Evolutionary conservation across 164 flowering plant genomes (phyloP).

Genomic region (Taxillus chinensis): DNA sequence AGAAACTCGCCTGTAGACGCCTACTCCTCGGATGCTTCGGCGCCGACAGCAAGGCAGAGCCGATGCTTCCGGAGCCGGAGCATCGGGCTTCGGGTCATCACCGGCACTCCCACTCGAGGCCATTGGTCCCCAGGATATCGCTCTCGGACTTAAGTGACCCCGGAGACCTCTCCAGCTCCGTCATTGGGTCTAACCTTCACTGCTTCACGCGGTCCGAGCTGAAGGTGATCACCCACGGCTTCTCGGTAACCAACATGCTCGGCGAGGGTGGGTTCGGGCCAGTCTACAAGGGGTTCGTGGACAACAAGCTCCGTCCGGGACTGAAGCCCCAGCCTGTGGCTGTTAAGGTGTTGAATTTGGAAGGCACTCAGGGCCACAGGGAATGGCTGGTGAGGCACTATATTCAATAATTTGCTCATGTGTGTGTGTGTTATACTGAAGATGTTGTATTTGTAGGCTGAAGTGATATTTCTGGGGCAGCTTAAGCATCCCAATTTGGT

Average conservation of each 20-base stretch:
- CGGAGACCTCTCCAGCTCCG: slow-evolving; percentile 47
- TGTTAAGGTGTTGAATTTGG: slow-evolving; percentile 63
- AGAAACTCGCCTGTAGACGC: slow-evolving; percentile 12
- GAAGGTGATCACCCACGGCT: slow-evolving; percentile 35
- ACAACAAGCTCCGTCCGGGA: slow-evolving; percentile 50
- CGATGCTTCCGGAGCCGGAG: slow-evolving; percentile 3
- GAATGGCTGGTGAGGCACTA: slow-evolving; percentile 78
- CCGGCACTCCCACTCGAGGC: neutral
- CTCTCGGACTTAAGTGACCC: slow-evolving; percentile 47
- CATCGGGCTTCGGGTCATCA: slow-evolving; percentile 10
- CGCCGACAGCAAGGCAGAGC: neutral
- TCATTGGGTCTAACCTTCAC: slow-evolving; percentile 45
- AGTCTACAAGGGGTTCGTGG: slow-evolving; percentile 70
- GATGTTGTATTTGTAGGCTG: slow-evolving; percentile 39
- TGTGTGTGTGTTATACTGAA: too few species aligned
- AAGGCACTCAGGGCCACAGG: slow-evolving; percentile 75
- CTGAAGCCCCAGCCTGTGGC: slow-evolving; percentile 63
- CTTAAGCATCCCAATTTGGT: slow-evolving; percentile 73
- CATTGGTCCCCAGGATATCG: slow-evolving; percentile 34
- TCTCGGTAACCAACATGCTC: slow-evolving; percentile 39
- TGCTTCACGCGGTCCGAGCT: slow-evolving; percentile 52
- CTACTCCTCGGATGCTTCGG: slow-evolving; percentile 24
- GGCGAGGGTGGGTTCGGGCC: slow-evolving; percentile 86
- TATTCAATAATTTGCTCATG: neutral
- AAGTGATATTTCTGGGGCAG: slow-evolving; percentile 78